Conservation (phyloP, 768 basidiomycete genomes). For the Pleurotus tuoliensis region DNA sequence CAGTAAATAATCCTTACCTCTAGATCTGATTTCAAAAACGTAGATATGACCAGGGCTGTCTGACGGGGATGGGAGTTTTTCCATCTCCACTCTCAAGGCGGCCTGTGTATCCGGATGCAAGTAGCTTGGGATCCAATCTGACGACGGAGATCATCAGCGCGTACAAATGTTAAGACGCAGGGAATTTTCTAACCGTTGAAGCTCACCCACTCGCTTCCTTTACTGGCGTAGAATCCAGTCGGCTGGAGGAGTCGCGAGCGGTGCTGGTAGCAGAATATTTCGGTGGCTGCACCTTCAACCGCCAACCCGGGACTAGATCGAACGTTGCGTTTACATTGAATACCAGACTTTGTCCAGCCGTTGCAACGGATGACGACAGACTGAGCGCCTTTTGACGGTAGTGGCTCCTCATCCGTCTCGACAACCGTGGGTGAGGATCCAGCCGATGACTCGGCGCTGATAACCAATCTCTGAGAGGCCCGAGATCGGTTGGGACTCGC, state of each 20-base stretch:
- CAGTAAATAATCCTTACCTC: conserved; percentile 39
- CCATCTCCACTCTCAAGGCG: conserved; percentile 52
- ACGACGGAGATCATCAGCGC: conserved; percentile 7
- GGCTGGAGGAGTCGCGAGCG: conserved; percentile 47
- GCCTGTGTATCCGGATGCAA: conserved; percentile 57
- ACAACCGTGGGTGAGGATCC: not conserved
- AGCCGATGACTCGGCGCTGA: not conserved
- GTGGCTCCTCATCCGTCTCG: not conserved
- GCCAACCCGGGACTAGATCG: conserved; percentile 31
- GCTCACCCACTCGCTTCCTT: conserved; percentile 44
- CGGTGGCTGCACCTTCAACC: conserved; percentile 28
- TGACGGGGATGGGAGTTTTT: conserved; percentile 24
- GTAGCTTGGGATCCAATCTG: conserved; percentile 72
- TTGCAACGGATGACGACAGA: conserved; percentile 44
- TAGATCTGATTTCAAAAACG: conserved; percentile 75
- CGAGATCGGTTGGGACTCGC: not conserved
- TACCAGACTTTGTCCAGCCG: conserved; percentile 61
- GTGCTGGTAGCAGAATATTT: conserved; percentile 66
- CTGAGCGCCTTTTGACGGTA: not conserved
- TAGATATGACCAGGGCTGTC: conserved; percentile 77
- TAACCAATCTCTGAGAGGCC: not conserved
- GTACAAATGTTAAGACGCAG: too few relatives aligned
- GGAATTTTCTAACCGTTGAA: conserved; percentile 45
- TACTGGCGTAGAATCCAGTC: conserved; percentile 55
- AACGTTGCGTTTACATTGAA: conserved; percentile 57